Conservation (phyloP, 179 eudicot species). For the Beta corolliflora region DNA sequence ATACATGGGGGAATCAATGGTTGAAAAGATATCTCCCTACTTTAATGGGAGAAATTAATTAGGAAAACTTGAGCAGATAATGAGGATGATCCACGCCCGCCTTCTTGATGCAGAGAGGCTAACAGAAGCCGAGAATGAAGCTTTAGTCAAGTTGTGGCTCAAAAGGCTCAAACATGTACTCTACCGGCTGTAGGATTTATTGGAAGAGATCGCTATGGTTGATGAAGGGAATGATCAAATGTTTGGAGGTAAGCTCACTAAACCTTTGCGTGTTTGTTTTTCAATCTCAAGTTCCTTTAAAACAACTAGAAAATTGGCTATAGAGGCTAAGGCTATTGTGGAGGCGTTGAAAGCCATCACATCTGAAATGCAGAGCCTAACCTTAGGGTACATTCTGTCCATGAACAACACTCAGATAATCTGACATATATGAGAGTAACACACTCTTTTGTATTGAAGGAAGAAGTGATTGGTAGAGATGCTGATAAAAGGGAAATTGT, state of each 20-base stretch:
- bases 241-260: not conserved
- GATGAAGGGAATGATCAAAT: not conserved
- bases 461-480: slow-evolving; percentile 18
- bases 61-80: not conserved
- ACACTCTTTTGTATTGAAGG: not conserved
- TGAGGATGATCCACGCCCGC: not conserved
- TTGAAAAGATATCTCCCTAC: not conserved
- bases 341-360: not conserved
- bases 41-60: not conserved
- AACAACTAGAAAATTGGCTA: not conserved
- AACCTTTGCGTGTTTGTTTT: not conserved
- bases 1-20: not conserved
- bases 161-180: not conserved
- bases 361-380: not conserved
- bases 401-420: not conserved
- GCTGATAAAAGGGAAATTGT: not conserved
- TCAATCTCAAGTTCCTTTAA: not conserved
- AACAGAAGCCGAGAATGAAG: not conserved
- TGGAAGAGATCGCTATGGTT: not conserved
- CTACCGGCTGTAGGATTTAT: not conserved
- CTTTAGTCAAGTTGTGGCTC: not conserved
- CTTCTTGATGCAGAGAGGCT: not conserved
- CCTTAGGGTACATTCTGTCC: not conserved
- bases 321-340: not conserved
- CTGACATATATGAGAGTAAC: not conserved